Conservation (phyloP, 2,329 filamentous ascomycete genomes). For the Fusarium piperis region DNA sequence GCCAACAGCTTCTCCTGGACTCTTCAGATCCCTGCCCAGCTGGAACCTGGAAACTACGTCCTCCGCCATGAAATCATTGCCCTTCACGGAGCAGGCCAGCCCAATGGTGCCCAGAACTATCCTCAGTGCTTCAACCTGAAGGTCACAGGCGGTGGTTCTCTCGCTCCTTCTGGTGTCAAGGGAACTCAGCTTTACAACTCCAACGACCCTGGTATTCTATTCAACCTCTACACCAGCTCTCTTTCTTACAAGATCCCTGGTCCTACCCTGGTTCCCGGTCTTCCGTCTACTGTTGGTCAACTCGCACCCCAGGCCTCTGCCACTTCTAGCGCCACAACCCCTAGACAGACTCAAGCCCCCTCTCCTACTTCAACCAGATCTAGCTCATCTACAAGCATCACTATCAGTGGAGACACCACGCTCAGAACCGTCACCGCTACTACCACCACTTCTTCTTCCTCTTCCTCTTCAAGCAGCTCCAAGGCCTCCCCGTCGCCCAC, state of each 20-base stretch:
- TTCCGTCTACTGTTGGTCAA: conserved; percentile 30
- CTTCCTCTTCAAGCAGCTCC: background rate
- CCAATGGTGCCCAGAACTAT: conserved; percentile 61
- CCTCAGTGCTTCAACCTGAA: conserved; percentile 61
- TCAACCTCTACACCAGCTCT: conserved; percentile 45
- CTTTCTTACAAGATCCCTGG: conserved; percentile 42
- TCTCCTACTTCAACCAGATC: background rate
- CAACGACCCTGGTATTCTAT: conserved; percentile 46
- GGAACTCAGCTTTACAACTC: conserved; percentile 44
- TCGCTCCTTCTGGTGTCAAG: conserved; percentile 45
- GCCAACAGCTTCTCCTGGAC: conserved; percentile 47
- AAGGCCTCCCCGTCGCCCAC: background rate
- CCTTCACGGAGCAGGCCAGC: conserved; percentile 53
- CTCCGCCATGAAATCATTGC: conserved; percentile 64
- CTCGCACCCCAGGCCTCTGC: conserved; percentile 3
- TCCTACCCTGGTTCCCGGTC: conserved; percentile 37
- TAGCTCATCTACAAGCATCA: background rate
- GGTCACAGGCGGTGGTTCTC: conserved; percentile 53
- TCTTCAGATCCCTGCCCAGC: conserved; percentile 45
- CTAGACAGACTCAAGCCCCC: conserved; percentile 2
- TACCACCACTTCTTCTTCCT: background rate
- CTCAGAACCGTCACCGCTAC: conserved; percentile 20
- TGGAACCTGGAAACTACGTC: conserved; percentile 56
- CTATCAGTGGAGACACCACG: conserved; percentile 3
- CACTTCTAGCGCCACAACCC: conserved; percentile 34